Evolutionary conservation across 352 stramenopile species (phyloP).

Genomic region (Pythium plurisporium): DNA sequence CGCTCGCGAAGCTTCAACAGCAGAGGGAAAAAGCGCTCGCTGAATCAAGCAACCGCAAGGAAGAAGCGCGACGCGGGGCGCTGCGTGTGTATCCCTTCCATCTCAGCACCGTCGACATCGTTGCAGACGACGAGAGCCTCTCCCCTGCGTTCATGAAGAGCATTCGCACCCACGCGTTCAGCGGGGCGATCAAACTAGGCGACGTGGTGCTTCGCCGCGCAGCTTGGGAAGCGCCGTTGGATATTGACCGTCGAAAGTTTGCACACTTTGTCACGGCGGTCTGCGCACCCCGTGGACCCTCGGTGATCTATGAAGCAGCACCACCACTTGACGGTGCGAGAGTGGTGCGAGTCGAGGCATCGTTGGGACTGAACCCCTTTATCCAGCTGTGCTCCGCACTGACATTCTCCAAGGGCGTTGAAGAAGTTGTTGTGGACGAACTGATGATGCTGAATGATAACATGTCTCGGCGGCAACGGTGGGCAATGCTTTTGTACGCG

Average conservation of each 20-base stretch:
- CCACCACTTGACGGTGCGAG: not conserved
- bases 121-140: not conserved
- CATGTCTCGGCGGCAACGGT: not conserved
- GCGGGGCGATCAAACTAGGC: not conserved
- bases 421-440: conserved; percentile 2
- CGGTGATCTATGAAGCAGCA: not conserved
- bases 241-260: not conserved
- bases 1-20: not conserved
- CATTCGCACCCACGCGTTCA: not conserved
- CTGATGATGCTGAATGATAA: not conserved
- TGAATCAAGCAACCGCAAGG: not conserved
- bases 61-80: conserved; percentile 2
- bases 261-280: conserved; percentile 1
- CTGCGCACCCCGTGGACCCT: not conserved
- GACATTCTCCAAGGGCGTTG: not conserved
- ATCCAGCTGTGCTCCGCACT: conserved; percentile 6
- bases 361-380: not conserved
- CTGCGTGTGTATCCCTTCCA: conserved; percentile 7
- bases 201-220: not conserved
- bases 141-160: not conserved
- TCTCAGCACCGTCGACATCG: not conserved
- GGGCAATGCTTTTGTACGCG: conserved; percentile 2
- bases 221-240: not conserved
- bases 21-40: not conserved
- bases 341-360: not conserved